Evolutionary conservation across 2,329 filamentous ascomycete species (phyloP), one percentile per base, ranked within the genome.

Genomic region (Westerdykella sp.): DNA sequence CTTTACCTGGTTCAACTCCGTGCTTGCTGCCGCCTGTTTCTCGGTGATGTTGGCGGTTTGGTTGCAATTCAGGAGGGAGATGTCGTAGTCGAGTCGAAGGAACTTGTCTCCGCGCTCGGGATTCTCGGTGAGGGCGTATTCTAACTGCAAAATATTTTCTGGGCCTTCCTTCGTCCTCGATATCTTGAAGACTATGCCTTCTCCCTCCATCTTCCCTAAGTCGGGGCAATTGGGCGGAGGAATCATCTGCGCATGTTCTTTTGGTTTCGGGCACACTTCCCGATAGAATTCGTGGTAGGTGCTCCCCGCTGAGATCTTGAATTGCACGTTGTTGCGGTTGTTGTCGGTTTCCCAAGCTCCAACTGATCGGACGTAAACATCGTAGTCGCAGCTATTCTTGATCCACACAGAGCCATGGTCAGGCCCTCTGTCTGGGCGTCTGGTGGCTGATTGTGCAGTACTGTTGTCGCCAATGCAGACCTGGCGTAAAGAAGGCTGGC

Each of bases 161-260:
- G 12, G 21, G n/a, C 22, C 13, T 31, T 22, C 11, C 10, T 37
- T 31, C 13, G 23, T 18, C 23, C 36, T 18, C 1, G 44, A 21
- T 5, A 54, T 39, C 37, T 54, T 54, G 18, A 54, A 38, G 1
- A 49, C 43, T 1, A 54, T 37, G 9, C 34, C 46, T 34, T 51
- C 41, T 2, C 51, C 49, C 3, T 37, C 46, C 11, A 47, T 31
- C 34, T 54, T 51, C 30, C 51, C 45, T 34, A 40, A 16, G 6
- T n/a, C n/a, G 1, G 32, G 16, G 39, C 42, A 45, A 38, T 47
- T 39, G 21, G 37, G 37, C 4, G 25, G 15, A 11, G 10, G 10
- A 9, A 2, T 10, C 39, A 18, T 40, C 10, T n/a, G 21, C 7
- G 30, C 18, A 6, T 34, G 12, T 37, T 28, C 25, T 15, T 38